Conservation (phyloP, 1,139 yeast species). For the Yamadazyma kanchanaburiensis region DNA sequence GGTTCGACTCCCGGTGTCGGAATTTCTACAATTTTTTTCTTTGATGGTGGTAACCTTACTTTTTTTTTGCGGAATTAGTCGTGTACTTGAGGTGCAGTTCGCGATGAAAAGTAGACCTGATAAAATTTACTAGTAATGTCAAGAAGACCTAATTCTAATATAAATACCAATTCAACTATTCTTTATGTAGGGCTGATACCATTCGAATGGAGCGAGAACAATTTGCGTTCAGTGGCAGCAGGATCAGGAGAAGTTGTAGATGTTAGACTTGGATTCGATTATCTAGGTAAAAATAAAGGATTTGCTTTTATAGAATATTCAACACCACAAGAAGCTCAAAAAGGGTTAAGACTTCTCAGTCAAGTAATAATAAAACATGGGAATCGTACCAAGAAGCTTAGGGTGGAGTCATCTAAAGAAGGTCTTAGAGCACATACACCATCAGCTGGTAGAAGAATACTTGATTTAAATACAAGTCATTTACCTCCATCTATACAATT, state of each 20-base stretch:
- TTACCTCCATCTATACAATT: slow-evolving; percentile 54
- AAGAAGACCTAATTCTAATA: slow-evolving; percentile 4
- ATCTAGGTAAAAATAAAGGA: slow-evolving; percentile 62
- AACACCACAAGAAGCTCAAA: slow-evolving; percentile 48
- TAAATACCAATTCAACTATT: slow-evolving; percentile 27
- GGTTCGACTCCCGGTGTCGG: slow-evolving; percentile 21
- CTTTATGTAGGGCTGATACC: slow-evolving; percentile 63
- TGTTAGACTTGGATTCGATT: slow-evolving; percentile 60
- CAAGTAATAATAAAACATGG: slow-evolving; percentile 37
- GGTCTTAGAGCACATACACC: slow-evolving; percentile 38
- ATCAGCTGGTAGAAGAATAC: slow-evolving; percentile 32
- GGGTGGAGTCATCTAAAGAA: slow-evolving; percentile 62
- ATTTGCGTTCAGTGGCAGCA: slow-evolving; percentile 55
- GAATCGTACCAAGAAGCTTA: slow-evolving; percentile 28
- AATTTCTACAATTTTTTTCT: slow-evolving; percentile 8
- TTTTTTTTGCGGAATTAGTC: too few species aligned
- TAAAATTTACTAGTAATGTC: too few species aligned
- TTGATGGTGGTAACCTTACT: background rate
- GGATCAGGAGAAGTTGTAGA: slow-evolving; percentile 64
- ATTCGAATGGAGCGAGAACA: slow-evolving; percentile 60
- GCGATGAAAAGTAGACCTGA: too few species aligned
- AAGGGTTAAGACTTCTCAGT: slow-evolving; percentile 40
- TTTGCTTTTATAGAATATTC: slow-evolving; percentile 61
- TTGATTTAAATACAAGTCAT: slow-evolving; percentile 38
- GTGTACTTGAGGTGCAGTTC: too few species aligned